Base-by-base conservation (phyloP, 176 grass and related monocot species). In the Miscanthus lutarioriparius region DNA sequence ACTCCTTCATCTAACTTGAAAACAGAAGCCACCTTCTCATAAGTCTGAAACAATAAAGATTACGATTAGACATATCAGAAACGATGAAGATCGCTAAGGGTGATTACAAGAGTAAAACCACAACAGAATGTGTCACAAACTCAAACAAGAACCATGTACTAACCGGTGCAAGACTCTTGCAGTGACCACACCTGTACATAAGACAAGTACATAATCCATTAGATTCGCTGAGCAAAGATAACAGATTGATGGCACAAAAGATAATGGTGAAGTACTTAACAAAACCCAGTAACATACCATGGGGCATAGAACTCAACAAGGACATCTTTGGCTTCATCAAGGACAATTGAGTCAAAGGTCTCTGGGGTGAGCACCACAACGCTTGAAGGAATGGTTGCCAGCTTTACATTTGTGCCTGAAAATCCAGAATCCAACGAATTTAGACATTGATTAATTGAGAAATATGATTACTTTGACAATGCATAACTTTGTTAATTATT, bases 251-350 rank as follows among this genome's bases (percentile, higher is more conserved):
- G 58, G 48, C 7, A 16, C 59, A 79, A 74, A 41, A 25, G 1
- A 83, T 22, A 58, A 63, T 56, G 64, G 35, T 15, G 27, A 23
- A 38, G 25, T 13, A 54, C 37, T 71, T 44, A 32, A 41, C 23
- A 19, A 65, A 37, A 17, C 27, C 37, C 1, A 53, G 73, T 37
- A 86, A 90, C 85, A 77, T 88, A 97, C 94, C 94, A 97, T 74
- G 94, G 94, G 4, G 94, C 94, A 90, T 97, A 97, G 74, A 97
- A 97, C 85, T 97, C 94, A 80, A 97, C 94, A 90, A 97, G 87
- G 53, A 94, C 91, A 78, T 97, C 87, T 86, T 97, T 97, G 41
- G 85, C 82, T 82, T 88, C 89, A 83, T 97, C 94, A 28, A 94
- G 91, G 43, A 92, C 94, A 90, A 94, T 19, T 15, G 91, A 81